These are phyloP conservation scores for Calonectria crousiana DNA, from an alignment of 2,329 filamentous ascomycete species.

Conservation along the genomic window DNA sequence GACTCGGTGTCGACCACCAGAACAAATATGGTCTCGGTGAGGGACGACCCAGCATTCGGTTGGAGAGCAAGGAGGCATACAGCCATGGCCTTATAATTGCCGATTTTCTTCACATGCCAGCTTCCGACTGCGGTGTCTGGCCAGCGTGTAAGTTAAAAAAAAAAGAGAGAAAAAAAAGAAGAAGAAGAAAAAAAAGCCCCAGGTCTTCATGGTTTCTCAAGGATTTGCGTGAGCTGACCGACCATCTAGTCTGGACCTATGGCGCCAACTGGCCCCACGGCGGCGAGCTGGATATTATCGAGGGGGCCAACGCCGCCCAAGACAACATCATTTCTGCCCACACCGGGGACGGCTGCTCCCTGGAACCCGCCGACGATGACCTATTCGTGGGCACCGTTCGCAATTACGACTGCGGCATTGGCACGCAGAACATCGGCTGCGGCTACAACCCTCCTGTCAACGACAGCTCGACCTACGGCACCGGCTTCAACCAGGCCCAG, in stretches of 20 bases:
- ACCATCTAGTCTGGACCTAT: conserved; percentile 64
- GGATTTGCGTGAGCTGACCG: conserved; percentile 15
- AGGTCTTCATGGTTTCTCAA: too few relatives aligned
- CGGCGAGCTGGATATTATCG: conserved; percentile 79
- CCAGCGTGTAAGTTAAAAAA: conserved; percentile 70
- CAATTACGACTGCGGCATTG: conserved; percentile 53
- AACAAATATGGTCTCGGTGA: conserved; percentile 51
- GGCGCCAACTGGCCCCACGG: conserved; percentile 69
- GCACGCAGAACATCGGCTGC: conserved; percentile 57
- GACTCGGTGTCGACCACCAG: conserved; percentile 58
- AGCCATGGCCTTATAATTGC: conserved; percentile 77
- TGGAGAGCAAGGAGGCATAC: conserved; percentile 74
- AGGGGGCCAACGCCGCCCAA: conserved; percentile 74
- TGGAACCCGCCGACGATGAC: conserved; percentile 34
- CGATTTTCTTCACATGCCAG: conserved; percentile 81
- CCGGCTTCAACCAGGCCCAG: conserved; percentile 73
- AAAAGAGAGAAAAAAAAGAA: too few relatives aligned
- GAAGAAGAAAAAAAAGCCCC: too few relatives aligned
- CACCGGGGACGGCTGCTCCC: conserved; percentile 57
- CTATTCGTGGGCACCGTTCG: conserved; percentile 44
- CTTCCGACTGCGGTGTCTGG: conserved; percentile 78
- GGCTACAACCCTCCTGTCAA: conserved; percentile 55
- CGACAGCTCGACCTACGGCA: conserved; percentile 66
- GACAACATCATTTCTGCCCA: conserved; percentile 73
- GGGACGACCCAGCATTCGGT: conserved; percentile 71